Evolutionary conservation across 148 eudicot genomes (phyloP).

Genomic region (Nyssa sinensis): DNA sequence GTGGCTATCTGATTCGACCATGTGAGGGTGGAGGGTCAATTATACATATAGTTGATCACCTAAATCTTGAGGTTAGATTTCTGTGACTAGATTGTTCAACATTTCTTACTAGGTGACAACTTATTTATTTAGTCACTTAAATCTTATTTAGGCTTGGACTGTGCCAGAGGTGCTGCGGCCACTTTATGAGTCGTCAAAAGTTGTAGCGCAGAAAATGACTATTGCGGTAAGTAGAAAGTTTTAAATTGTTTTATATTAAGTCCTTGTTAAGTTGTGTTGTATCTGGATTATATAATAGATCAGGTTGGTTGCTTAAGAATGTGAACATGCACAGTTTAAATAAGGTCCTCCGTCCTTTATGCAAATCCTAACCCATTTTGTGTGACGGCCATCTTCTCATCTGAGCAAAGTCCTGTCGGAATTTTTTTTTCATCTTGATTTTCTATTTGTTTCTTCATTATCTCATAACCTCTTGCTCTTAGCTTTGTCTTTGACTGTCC

Average conservation of each 20-base stretch:
- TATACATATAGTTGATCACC: constrained; percentile 88
- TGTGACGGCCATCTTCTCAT: neutral
- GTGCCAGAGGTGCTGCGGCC: constrained; percentile 96
- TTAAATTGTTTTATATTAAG: neutral
- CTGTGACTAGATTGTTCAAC: neutral
- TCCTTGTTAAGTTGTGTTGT: neutral
- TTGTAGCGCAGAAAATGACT: constrained; percentile 89
- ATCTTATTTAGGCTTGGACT: constrained; percentile 71
- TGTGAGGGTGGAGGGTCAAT: constrained; percentile 98
- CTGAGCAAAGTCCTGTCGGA: neutral
- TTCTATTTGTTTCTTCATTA: too few species aligned
- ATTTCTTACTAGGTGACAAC: neutral
- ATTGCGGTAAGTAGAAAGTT: constrained; percentile 60
- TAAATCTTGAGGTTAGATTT: constrained; percentile 74
- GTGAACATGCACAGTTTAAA: neutral
- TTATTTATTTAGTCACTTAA: constrained; percentile 7
- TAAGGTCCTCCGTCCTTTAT: neutral
- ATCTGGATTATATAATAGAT: neutral
- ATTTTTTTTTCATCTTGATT: too few species aligned
- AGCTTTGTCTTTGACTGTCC: neutral
- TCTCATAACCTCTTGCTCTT: neutral
- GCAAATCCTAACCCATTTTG: neutral
- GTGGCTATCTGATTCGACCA: constrained; percentile 92
- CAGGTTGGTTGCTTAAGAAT: neutral
- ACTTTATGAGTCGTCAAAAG: constrained; percentile 89